Conservation (phyloP, 139 green algal genomes). For the Coelastrella sp. region DNA sequence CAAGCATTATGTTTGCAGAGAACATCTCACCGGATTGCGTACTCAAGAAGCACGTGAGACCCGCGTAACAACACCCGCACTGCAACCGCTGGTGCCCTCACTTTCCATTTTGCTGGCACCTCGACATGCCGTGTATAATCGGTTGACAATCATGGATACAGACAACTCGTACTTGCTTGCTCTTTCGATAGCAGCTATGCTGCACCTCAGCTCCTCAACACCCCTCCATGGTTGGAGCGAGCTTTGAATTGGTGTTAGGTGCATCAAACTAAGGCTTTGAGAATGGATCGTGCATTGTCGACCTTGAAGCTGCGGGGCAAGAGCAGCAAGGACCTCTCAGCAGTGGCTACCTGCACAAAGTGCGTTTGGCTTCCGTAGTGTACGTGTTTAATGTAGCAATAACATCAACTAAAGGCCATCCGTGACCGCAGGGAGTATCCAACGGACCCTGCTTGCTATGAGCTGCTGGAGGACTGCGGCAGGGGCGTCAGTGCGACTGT, state of each 20-base stretch:
- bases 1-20: no score
- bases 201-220: neutral
- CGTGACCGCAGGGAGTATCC: constrained; percentile 85
- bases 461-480: constrained; percentile 94
- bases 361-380: neutral
- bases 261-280: neutral
- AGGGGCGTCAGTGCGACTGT: constrained; percentile 94
- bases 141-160: no score
- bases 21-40: no score
- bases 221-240: neutral
- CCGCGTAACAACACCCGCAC: no score
- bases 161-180: neutral
- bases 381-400: neutral
- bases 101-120: neutral
- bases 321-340: constrained; percentile 26
- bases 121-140: neutral
- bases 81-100: no score
- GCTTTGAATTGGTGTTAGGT: neutral
- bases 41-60: no score
- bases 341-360: neutral
- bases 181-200: neutral
- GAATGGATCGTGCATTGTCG: constrained; percentile 19
- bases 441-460: constrained; percentile 78
- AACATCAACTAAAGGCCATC: neutral
- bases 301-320: constrained; percentile 33